Conservation (phyloP, 1,284 basidiomycete genomes). For the Coniophora puteana region DNA sequence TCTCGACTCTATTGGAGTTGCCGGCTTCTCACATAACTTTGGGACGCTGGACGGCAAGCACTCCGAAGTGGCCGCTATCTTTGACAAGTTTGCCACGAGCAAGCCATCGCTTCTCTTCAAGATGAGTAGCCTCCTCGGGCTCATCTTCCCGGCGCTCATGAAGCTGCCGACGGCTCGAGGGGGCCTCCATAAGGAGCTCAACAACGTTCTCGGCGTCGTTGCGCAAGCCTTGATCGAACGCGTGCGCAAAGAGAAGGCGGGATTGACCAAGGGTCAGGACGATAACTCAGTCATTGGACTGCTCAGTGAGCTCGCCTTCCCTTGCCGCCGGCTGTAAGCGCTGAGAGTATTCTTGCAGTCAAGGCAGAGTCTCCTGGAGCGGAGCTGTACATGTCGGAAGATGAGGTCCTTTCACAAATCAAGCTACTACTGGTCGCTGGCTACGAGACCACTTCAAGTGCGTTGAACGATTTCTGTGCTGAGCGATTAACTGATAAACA, state of each 20-base stretch:
- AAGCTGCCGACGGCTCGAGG: conserved; percentile 41
- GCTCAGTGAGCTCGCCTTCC: conserved; percentile 35
- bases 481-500: too few species aligned
- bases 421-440: conserved; percentile 37
- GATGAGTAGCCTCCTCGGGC: conserved; percentile 38
- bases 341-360: conserved; percentile 30
- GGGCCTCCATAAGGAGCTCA: conserved; percentile 31
- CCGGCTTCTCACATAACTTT: conserved; percentile 60
- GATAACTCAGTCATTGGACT: conserved; percentile 53
- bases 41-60: conserved; percentile 45
- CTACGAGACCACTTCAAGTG: conserved; percentile 42
- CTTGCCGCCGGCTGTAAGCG: neutral
- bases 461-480: too few species aligned
- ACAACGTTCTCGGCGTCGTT: conserved; percentile 38
- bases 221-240: conserved; percentile 43
- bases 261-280: conserved; percentile 15
- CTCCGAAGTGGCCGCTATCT: conserved; percentile 39
- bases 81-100: too few species aligned
- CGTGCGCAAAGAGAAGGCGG: conserved; percentile 36
- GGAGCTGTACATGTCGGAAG: conserved; percentile 23
- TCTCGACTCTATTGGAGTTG: conserved; percentile 55
- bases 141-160: conserved; percentile 40
- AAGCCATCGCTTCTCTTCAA: conserved; percentile 24
- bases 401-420: conserved; percentile 55
- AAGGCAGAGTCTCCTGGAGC: conserved; percentile 44